Evolutionary conservation across 2,329 filamentous ascomycete genomes (phyloP).

Genomic region (Teratosphaeria zuluensis): DNA sequence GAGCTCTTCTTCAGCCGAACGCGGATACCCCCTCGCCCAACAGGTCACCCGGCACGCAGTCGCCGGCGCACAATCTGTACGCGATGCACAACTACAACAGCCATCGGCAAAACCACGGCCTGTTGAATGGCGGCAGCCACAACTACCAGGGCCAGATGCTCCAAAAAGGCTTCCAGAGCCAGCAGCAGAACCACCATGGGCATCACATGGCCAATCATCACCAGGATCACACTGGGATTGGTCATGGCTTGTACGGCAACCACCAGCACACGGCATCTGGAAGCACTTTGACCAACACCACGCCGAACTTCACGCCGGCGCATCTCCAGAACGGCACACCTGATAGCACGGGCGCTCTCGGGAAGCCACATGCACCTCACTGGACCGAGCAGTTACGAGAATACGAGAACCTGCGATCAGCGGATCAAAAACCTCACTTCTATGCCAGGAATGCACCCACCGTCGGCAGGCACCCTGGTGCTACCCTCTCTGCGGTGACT

Average conservation of each 20-base stretch:
- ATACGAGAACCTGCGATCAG: constrained; percentile 19
- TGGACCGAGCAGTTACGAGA: constrained; percentile 78
- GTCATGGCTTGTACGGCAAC: constrained; percentile 48
- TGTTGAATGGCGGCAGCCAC: constrained; percentile 63
- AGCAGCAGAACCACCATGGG: constrained; percentile 38
- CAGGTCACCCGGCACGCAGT: constrained; percentile 45
- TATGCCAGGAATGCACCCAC: constrained; percentile 57
- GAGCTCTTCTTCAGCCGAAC: constrained; percentile 35
- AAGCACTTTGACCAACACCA: constrained; percentile 55
- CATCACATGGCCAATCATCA: constrained; percentile 34
- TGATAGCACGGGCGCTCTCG: constrained; percentile 40
- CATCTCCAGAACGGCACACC: constrained; percentile 53
- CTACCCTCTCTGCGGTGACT: constrained; percentile 28
- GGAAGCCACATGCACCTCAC: constrained; percentile 56
- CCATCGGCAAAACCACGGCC: constrained; percentile 60
- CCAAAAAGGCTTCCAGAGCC: constrained; percentile 60
- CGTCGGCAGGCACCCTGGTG: constrained; percentile 18
- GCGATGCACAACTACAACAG: constrained; percentile 65
- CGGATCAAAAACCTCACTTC: constrained; percentile 46
- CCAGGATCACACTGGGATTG: constrained; percentile 37
- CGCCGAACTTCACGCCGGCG: constrained; percentile 50
- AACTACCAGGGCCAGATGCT: constrained; percentile 46
- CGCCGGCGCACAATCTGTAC: constrained; percentile 54
- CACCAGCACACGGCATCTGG: constrained; percentile 53
- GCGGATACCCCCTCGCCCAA: constrained; percentile 48